Base-by-base conservation (phyloP, 2,329 filamentous ascomycete species). In the Epichloe hybrida region DNA sequence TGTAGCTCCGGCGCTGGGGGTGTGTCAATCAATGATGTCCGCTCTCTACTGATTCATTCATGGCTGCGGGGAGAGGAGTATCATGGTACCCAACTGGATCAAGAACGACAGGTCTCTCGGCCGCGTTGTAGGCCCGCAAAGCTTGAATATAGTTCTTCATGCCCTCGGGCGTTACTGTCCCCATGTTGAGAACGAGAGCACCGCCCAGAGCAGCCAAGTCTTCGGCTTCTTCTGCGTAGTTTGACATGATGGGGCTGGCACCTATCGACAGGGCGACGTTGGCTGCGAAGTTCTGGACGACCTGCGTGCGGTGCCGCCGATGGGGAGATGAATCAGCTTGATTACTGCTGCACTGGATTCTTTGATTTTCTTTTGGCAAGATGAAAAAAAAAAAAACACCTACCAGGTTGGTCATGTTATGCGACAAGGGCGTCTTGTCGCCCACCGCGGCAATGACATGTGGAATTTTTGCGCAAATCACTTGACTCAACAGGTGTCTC, bases 381-480 rank as follows among this genome's bases (percentile, higher is more conserved):
- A 17, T 5, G 34, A 1, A 7, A 27, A 8, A 1, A 7, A 27
- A 8, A 11, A 21, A 21, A 17, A 9, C 3, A 39, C 7, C 62
- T 48, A 73, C 91, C 49, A 90, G 75, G 64, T 97, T 97, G 49
- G 93, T 97, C 88, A 97, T 97, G 69, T 95, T 96, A 69, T 97
- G 91, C 48, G 85, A 86, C 21, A 97, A 74, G 0, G 90, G 89
- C 51, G 78, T 83, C 42, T 69, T 73, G 2, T 72, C 64, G 5
- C 78, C 78, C 46, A 95, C 76, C 5, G 74, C 72, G 53, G 70
- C 72, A 42, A 94, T 72, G 17, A 86, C 68, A 40, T 61, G 60
- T 2, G 67, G 66, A 9, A 66, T 59, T 50, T 66, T 69, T 52
- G 90, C 73, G 12, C 83, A 72, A 1, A 71, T 61, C 13, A 69